A percentile compares a stretch with the other conserved stretches of the same genome.
phyloP scores from a whole-genome alignment of 352 stramenopile genomes.

The Globisporangium nunn region DNA sequence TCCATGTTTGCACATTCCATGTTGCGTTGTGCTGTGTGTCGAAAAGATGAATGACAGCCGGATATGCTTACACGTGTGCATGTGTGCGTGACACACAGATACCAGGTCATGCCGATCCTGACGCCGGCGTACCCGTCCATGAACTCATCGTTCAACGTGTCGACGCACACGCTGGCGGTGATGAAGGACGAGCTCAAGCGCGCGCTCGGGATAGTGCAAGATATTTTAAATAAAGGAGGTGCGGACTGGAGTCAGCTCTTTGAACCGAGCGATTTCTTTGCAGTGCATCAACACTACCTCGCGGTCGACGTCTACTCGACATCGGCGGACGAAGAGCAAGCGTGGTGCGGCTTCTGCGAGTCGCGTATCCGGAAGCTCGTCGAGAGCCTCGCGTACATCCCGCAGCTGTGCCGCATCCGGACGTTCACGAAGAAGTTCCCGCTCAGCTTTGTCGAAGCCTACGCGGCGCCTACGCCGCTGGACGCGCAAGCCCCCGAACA shows the following conservation, averaged over 20 bases:
- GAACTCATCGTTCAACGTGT: slow-evolving; percentile 99
- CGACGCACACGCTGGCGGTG: slow-evolving; percentile 88
- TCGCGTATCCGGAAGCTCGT: slow-evolving; percentile 90
- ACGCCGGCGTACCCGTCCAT: slow-evolving; percentile 98
- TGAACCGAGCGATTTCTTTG: slow-evolving; percentile 83
- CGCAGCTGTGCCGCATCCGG: slow-evolving; percentile 69
- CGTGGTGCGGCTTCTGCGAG: slow-evolving; percentile 94
- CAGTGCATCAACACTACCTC: slow-evolving; percentile 85
- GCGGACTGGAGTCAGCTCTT: slow-evolving; percentile 80
- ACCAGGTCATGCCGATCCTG: slow-evolving; percentile 98
- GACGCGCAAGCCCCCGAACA: slow-evolving; percentile 4
- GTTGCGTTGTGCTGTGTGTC: not conserved
- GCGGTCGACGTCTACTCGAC: slow-evolving; percentile 88
- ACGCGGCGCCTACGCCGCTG: not conserved
- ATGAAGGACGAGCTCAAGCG: slow-evolving; percentile 93
- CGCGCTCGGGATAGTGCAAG: slow-evolving; percentile 68
- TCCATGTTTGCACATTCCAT: no score
- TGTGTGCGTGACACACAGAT: slow-evolving; percentile 20
- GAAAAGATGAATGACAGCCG: not conserved
- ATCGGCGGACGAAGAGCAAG: slow-evolving; percentile 85
- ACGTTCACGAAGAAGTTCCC: slow-evolving; percentile 85
- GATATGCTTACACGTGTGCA: not conserved
- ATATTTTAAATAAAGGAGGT: slow-evolving; percentile 76
- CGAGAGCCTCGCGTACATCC: slow-evolving; percentile 77
- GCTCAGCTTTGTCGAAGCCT: slow-evolving; percentile 43